Conservation (phyloP, 495 filamentous ascomycete genomes). For the Penicillium taxi region DNA sequence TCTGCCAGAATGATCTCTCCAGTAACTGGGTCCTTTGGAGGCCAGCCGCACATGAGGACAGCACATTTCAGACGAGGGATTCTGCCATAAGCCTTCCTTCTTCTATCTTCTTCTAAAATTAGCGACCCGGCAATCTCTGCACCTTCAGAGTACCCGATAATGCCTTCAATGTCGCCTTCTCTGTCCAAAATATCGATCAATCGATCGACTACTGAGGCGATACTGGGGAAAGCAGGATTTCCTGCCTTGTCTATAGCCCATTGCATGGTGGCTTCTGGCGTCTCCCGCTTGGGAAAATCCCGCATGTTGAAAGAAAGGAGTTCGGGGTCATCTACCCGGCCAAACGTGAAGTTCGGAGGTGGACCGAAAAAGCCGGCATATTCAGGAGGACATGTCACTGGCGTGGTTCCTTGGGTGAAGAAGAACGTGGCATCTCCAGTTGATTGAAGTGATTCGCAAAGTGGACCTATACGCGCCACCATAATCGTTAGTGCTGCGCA, state of each 20-base stretch:
- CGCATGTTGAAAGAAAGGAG: conserved; percentile 11
- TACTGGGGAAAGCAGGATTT: conserved; percentile 7
- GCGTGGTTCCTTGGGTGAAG: conserved; percentile 20
- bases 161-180: conserved; percentile 27
- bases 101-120: conserved; percentile 41
- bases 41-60: conserved; percentile 48
- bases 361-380: conserved; percentile 24
- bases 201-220: conserved; percentile 8
- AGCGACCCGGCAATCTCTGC: conserved; percentile 49
- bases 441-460: conserved; percentile 11
- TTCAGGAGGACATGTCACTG: conserved; percentile 8
- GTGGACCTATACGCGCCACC: conserved; percentile 13
- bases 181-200: conserved; percentile 18
- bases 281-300: conserved; percentile 16
- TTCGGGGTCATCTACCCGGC: conserved; percentile 4
- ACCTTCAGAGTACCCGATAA: conserved; percentile 58
- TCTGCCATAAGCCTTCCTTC: conserved; percentile 27
- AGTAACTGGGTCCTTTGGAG: conserved; percentile 41
- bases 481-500: background rate
- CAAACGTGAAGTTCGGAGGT: conserved; percentile 22
- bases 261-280: conserved; percentile 15
- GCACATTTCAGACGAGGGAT: conserved; percentile 45
- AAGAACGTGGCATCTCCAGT: conserved; percentile 13
- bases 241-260: conserved; percentile 6
- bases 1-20: conserved; percentile 37